Conservation (phyloP, 2,329 filamentous ascomycete species). For the Trichoderma arundinaceum region DNA sequence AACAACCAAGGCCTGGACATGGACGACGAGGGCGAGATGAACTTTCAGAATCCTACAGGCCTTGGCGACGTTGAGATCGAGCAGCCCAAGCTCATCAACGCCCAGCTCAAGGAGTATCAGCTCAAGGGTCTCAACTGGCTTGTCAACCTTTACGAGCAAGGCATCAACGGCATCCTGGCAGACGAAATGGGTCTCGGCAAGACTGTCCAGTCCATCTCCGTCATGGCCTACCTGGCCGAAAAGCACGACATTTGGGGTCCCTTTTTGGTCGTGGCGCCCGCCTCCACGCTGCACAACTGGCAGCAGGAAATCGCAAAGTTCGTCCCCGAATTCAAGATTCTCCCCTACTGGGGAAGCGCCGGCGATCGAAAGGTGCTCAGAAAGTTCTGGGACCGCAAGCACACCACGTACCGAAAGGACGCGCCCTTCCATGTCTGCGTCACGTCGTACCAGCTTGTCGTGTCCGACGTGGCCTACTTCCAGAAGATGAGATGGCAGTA, state of each 20-base stretch:
- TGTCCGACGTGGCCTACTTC: constrained; percentile 95
- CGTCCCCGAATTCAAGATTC: constrained; percentile 89
- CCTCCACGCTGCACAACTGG: constrained; percentile 98
- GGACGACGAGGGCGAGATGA: constrained; percentile 96
- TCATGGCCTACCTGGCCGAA: constrained; percentile 98
- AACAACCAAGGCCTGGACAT: constrained; percentile 74
- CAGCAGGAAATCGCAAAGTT: constrained; percentile 97
- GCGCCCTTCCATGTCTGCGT: constrained; percentile 95
- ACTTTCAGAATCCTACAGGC: constrained; percentile 98
- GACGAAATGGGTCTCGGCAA: constrained; percentile 99
- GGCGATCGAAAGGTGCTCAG: constrained; percentile 93
- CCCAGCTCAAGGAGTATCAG: constrained; percentile 97
- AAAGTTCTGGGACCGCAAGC: constrained; percentile 99
- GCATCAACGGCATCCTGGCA: constrained; percentile 98
- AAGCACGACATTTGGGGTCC: constrained; percentile 98
- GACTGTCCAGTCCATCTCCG: constrained; percentile 97
- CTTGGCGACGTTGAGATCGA: constrained; percentile 92
- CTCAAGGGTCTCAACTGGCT: constrained; percentile 99
- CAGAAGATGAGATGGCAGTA: constrained; percentile 99
- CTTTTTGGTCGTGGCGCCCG: constrained; percentile 93
- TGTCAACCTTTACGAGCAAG: constrained; percentile 97
- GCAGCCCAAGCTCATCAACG: constrained; percentile 90
- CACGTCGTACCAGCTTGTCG: constrained; percentile 96
- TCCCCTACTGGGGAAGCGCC: constrained; percentile 97
- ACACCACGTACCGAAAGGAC: constrained; percentile 91